Conservation (phyloP, 2,329 filamentous ascomycete species). For the Paramyrothecium sp. region DNA sequence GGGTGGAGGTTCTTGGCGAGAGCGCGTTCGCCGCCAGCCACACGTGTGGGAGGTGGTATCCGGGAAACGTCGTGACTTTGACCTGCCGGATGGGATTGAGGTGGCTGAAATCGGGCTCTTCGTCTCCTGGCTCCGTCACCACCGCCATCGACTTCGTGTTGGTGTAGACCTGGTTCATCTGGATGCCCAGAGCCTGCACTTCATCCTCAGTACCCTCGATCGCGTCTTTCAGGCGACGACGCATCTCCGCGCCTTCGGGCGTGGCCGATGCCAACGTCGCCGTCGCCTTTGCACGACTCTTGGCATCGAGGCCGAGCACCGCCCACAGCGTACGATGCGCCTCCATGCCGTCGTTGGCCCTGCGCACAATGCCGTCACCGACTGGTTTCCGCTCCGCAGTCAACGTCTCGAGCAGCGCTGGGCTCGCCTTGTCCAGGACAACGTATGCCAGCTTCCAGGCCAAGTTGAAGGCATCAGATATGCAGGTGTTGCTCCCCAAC, state of each 20-base stretch:
- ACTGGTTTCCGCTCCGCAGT: conserved; percentile 39
- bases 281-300: too few relatives aligned
- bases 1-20: conserved; percentile 44
- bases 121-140: conserved; percentile 16
- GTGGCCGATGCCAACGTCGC: too few relatives aligned
- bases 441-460: conserved; percentile 48
- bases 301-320: conserved; percentile 28
- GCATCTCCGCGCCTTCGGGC: conserved; percentile 28
- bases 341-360: conserved; percentile 22
- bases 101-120: not conserved
- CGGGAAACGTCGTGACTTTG: conserved; percentile 48
- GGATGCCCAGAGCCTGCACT: conserved; percentile 49
- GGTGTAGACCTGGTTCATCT: conserved; percentile 54
- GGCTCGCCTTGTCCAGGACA: conserved; percentile 26
- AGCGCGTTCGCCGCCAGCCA: conserved; percentile 40
- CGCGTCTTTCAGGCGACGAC: conserved; percentile 33
- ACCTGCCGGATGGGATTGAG: conserved; percentile 31
- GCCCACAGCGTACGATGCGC: conserved; percentile 35
- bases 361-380: conserved; percentile 34
- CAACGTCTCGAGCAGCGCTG: conserved; percentile 34
- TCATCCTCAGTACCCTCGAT: conserved; percentile 37
- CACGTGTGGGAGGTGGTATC: conserved; percentile 51
- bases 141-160: conserved; percentile 36
- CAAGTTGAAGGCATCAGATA: conserved; percentile 46
- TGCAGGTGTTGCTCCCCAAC: conserved; percentile 50